These are phyloP conservation scores for Panicum hallii DNA, from an alignment of 202 grass and related monocot species.

Conservation along the genomic window DNA sequence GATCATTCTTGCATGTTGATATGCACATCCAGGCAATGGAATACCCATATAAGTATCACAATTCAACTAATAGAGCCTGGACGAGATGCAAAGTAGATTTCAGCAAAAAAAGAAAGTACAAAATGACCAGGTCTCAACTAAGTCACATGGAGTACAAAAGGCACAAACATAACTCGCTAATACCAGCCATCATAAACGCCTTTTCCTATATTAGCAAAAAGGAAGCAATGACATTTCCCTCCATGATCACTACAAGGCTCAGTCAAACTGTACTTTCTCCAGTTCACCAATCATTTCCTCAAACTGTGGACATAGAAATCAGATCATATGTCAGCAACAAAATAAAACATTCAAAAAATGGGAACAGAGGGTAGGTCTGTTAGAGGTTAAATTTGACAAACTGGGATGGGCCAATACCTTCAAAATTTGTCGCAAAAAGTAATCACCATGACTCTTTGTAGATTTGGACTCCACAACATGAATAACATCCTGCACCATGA, in stretches of 20 bases:
- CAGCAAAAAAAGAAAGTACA: neutral
- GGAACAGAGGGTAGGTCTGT: neutral
- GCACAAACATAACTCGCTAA: constrained; percentile 29
- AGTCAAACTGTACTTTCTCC: constrained; percentile 93
- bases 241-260: constrained; percentile 38
- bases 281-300: constrained; percentile 92
- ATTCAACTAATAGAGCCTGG: neutral
- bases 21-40: neutral
- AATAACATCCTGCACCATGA: constrained; percentile 58
- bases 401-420: constrained; percentile 48
- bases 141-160: constrained; percentile 37
- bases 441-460: constrained; percentile 68
- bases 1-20: neutral
- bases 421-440: constrained; percentile 83
- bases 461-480: constrained; percentile 73
- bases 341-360: neutral
- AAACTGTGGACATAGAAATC: constrained; percentile 57
- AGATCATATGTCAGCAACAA: constrained; percentile 7
- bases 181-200: constrained; percentile 22
- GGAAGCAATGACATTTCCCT: constrained; percentile 13
- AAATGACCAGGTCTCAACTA: neutral
- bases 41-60: neutral
- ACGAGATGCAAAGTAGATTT: neutral
- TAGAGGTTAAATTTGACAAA: neutral
- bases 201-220: constrained; percentile 25